Evolutionary conservation across 1,284 basidiomycete genomes (phyloP).

Genomic region (Tylopilus orsonianus): DNA sequence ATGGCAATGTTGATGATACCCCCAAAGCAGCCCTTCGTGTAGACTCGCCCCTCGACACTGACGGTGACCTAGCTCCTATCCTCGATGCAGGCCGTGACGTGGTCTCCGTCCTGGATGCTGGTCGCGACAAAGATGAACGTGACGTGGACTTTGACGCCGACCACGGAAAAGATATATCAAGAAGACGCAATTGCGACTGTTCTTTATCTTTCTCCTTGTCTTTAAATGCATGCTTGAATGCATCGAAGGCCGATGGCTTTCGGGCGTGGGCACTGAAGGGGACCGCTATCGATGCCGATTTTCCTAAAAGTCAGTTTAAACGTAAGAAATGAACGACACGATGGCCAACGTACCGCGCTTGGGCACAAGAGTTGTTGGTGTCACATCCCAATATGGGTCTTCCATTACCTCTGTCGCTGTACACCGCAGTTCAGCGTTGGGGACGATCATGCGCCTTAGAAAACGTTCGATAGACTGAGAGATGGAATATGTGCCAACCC

Average conservation of each 20-base stretch:
- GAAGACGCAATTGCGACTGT: constrained; percentile 21
- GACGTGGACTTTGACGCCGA: constrained; percentile 23
- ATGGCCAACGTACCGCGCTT: constrained; percentile 26
- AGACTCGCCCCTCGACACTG: constrained; percentile 19
- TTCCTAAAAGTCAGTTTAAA: constrained; percentile 20
- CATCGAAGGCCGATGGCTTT: constrained; percentile 19
- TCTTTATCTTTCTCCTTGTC: constrained; percentile 31
- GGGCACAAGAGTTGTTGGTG: constrained; percentile 13
- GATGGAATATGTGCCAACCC: constrained; percentile 82
- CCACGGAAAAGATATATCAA: constrained; percentile 34
- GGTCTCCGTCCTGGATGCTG: constrained; percentile 17
- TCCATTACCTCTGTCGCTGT: constrained; percentile 62
- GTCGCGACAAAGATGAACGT: constrained; percentile 14
- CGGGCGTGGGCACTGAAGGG: constrained; percentile 8
- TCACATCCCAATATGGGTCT: constrained; percentile 63
- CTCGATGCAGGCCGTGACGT: constrained; percentile 22
- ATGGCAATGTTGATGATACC: background rate
- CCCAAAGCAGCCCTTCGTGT: background rate
- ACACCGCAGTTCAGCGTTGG: constrained; percentile 71
- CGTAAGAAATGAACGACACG: background rate
- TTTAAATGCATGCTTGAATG: constrained; percentile 22
- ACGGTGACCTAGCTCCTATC: constrained; percentile 15
- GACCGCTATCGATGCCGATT: constrained; percentile 22
- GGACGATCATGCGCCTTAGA: constrained; percentile 72
- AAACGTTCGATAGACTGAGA: constrained; percentile 64